A percentile compares a stretch with the other conserved stretches of the same genome.
phyloP scores from a whole-genome alignment of 2,329 filamentous ascomycete species.

The Nemania sp. region DNA sequence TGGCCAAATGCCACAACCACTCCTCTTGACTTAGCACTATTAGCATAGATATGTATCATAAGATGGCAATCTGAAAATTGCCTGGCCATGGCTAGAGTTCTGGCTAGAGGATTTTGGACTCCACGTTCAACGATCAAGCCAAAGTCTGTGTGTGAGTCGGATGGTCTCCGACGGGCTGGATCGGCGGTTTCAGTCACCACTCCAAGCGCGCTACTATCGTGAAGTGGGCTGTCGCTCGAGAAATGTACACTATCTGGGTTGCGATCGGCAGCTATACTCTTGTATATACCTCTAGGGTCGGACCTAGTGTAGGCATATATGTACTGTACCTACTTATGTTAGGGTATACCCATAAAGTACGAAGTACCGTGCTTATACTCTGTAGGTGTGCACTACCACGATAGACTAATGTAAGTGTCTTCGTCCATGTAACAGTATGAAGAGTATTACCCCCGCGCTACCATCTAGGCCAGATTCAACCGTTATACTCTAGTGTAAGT shows the following conservation, averaged over 20 bases:
- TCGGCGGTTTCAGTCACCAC: constrained; percentile 2
- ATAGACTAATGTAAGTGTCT: too few relatives aligned
- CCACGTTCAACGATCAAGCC: not conserved
- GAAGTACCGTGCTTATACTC: too few relatives aligned
- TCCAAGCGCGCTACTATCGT: constrained; percentile 13
- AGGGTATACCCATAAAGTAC: too few relatives aligned
- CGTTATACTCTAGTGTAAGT: too few relatives aligned
- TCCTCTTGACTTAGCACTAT: too few relatives aligned
- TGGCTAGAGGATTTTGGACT: constrained; percentile 3
- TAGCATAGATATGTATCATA: not conserved
- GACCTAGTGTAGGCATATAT: not conserved
- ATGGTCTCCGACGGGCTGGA: constrained; percentile 15
- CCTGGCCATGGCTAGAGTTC: too few relatives aligned
- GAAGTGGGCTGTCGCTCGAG: constrained; percentile 3
- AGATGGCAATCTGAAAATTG: not conserved
- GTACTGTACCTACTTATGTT: not conserved
- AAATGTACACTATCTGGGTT: not conserved
- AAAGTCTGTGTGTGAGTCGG: constrained; percentile 8
- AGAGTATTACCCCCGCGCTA: too few relatives aligned
- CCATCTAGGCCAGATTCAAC: too few relatives aligned
- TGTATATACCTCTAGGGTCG: too few relatives aligned
- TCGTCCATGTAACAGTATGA: too few relatives aligned
- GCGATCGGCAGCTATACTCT: not conserved
- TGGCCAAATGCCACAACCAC: too few relatives aligned
- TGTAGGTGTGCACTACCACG: too few relatives aligned